Evolutionary conservation across 2,329 filamentous ascomycete species (phyloP), one percentile per base, ranked within the genome.

Genomic region (Phyllachora maydis): DNA sequence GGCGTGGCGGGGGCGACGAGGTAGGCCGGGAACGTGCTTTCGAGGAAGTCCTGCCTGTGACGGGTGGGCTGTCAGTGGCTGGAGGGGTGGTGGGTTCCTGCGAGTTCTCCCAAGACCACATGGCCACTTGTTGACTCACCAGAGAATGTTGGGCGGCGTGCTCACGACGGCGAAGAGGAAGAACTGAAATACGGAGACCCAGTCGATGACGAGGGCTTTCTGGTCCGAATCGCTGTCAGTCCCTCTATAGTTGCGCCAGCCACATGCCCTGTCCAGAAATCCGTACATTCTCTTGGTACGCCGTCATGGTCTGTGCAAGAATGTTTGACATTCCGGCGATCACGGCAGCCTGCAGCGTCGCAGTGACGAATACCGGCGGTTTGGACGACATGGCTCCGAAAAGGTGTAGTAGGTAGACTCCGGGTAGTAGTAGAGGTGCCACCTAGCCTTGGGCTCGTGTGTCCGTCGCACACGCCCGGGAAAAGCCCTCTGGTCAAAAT

Each of bases 71-170:
- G n/a, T n/a, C n/a, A n/a, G n/a, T n/a, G n/a, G n/a, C n/a, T n/a
- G n/a, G n/a, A n/a, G n/a, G n/a, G n/a, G n/a, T n/a, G n/a, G n/a
- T n/a, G n/a, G n/a, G n/a, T n/a, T n/a, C n/a, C n/a, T n/a, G n/a
- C n/a, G n/a, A n/a, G n/a, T n/a, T 17, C 5, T 2, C 6, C 14
- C 12, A 15, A 6, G 18, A 14, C 6, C 11, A 16, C 13, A 22
- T 3, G 11, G 16, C 8, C 5, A 6, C 10, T 23, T 9, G 9
- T 5, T 16, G n/a, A 45, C 50, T 35, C 44, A 68, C 82, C 81
- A 92, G 36, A 78, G 42, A 40, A 81, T 78, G 48, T 93, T 93
- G 21, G 76, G 76, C 3, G 82, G 81, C 19, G 71, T 74, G 45
- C 61, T 72, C 28, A 91, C 41, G 16, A 77, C 40, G 32, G 71